Base-by-base conservation (phyloP, 2,329 filamentous ascomycete genomes). In the Apiospora malaysiana region DNA sequence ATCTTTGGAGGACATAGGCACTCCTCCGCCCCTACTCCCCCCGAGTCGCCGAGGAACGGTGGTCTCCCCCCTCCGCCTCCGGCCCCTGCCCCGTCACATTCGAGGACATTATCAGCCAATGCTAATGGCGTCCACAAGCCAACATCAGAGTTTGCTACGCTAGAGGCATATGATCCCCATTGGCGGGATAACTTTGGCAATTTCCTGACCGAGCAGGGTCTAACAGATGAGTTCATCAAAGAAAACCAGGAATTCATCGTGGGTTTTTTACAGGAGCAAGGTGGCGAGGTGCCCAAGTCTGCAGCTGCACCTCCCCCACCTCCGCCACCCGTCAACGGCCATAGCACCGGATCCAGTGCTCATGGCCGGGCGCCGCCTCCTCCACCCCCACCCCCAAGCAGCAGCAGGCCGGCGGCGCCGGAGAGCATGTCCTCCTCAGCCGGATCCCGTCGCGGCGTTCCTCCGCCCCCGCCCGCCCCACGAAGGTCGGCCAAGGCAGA, bases 221-320 rank as follows among this genome's bases (percentile, higher is more conserved):
- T 91, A 72, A 90, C 87, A 8, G 89, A 91, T 75, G 89, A 91
- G 74, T 89, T 91, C 73, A 92, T 92, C 76, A 87, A 86, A 74
- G 89, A 91, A 47, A 91, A 92, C 76, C 90, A 92, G 76, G 89
- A 91, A 75, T 92, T 92, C 74, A 92, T 92, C 76, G 86, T 91
- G 74, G 86, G 90, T 49, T 92, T 91, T 75, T 81, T 92, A 72
- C 87, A 86, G 74, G 83, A 90, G 71, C 86, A 91, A 88, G 79
- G 83, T 82, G 73, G 83, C 81, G 75, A 81, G 76, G 72, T 78
- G 76, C 72, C 77, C 72, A 72, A 76, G 76, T 63, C 68, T 81
- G 81, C 56, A 75, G 76, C 32, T 75, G 75, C 40, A 75, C 77
- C 63, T 80, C 83, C 83, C 45, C 81, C 80, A 4, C 83, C 83